Conservation (phyloP, 306 rosid genomes). For the Prunus fruticosa region DNA sequence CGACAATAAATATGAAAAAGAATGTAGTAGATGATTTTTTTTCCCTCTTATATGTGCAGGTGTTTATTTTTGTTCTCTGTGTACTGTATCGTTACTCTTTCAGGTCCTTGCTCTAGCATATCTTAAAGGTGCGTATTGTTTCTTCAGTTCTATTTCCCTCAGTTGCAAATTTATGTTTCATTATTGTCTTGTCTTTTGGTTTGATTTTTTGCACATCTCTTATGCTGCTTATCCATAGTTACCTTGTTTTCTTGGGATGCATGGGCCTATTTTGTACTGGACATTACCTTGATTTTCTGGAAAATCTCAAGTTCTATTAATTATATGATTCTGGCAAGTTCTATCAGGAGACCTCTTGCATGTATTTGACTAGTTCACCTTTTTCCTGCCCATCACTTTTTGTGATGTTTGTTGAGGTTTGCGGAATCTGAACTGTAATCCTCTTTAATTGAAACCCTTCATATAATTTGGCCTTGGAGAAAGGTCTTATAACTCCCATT, state of each 20-base stretch:
- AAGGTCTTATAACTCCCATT: not conserved
- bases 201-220: not conserved
- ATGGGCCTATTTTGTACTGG: not conserved
- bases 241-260: constrained; percentile 6
- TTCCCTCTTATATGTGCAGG: constrained; percentile 48
- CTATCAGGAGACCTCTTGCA: not conserved
- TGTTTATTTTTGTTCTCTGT: constrained; percentile 72
- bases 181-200: constrained; percentile 9
- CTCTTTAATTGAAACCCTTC: not conserved
- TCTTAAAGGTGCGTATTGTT: constrained; percentile 63
- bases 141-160: constrained; percentile 9
- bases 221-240: not conserved
- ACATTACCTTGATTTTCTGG: not conserved
- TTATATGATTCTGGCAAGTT: not conserved
- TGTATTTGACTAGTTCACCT: not conserved
- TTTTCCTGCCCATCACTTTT: not conserved
- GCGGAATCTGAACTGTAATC: not conserved
- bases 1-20: not conserved
- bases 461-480: too few species aligned
- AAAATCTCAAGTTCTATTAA: not conserved
- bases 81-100: constrained; percentile 52
- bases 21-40: not conserved
- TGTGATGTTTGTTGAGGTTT: not conserved
- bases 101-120: constrained; percentile 63
- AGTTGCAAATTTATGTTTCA: constrained; percentile 13